A percentile compares a stretch with the other conserved stretches of the same genome.
phyloP scores from a whole-genome alignment of 2,329 filamentous ascomycete species.

The Ceratocystis huliohia region DNA sequence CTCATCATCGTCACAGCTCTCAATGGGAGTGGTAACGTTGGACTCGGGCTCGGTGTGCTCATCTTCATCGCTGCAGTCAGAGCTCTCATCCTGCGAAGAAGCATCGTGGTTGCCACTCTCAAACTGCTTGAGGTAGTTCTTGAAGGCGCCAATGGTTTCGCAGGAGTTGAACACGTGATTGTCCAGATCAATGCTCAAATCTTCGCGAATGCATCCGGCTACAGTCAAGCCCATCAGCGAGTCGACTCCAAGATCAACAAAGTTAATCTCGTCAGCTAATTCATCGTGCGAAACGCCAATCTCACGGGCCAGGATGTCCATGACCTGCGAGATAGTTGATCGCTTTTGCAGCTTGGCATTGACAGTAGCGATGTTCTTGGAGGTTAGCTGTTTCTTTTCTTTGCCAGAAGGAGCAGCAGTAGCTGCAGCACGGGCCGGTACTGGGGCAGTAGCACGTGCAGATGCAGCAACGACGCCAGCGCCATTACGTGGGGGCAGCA shows the following conservation, averaged over 20 bases:
- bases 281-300: conserved; percentile 43
- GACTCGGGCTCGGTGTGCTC: conserved; percentile 38
- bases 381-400: conserved; percentile 36
- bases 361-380: conserved; percentile 36
- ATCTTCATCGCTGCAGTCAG: conserved; percentile 33
- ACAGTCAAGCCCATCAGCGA: conserved; percentile 50
- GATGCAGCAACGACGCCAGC: conserved; percentile 29
- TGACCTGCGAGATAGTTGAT: conserved; percentile 32
- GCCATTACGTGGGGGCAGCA: conserved; percentile 49
- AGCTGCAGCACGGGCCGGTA: conserved; percentile 28
- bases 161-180: conserved; percentile 43
- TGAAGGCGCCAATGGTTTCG: conserved; percentile 42
- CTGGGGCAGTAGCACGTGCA: conserved; percentile 27
- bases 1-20: conserved; percentile 35
- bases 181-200: conserved; percentile 42
- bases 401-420: conserved; percentile 26
- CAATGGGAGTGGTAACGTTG: conserved; percentile 40
- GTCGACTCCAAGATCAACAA: conserved; percentile 47
- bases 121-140: conserved; percentile 31
- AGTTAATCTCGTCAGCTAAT: conserved; percentile 43
- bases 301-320: conserved; percentile 45
- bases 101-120: conserved; percentile 24
- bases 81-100: conserved; percentile 26
- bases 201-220: conserved; percentile 43
- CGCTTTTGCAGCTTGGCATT: conserved; percentile 38